phyloP scores from a whole-genome alignment of 257 asterid genomes.

The Fraxinus americana region DNA sequence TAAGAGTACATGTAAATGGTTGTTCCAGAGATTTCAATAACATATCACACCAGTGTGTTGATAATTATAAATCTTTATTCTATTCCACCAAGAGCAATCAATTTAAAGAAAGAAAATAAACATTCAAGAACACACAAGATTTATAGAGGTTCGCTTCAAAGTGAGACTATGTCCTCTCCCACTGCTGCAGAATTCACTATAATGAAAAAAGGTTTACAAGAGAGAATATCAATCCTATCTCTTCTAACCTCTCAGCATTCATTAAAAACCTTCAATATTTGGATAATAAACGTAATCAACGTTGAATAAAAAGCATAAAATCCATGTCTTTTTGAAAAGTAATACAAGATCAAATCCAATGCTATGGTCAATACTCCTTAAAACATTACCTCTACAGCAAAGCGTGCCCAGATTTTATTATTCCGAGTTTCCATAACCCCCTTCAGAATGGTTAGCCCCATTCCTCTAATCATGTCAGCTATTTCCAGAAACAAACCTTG shows the following conservation, averaged over 20 bases:
- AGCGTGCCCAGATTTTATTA: slow-evolving; percentile 80
- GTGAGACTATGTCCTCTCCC: too few relatives aligned
- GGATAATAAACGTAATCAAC: neutral
- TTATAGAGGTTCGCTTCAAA: too few relatives aligned
- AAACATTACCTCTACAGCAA: slow-evolving; percentile 68
- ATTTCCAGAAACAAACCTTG: slow-evolving; percentile 70
- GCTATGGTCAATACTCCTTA: neutral
- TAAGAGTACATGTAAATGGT: neutral
- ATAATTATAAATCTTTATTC: too few relatives aligned
- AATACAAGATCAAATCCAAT: neutral
- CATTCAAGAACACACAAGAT: too few relatives aligned
- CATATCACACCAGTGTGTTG: neutral
- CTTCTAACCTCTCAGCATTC: too few relatives aligned
- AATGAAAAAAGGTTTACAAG: too few relatives aligned
- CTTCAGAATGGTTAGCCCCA: slow-evolving; percentile 74
- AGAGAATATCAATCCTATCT: too few relatives aligned
- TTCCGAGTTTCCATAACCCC: slow-evolving; percentile 75
- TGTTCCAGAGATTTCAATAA: neutral
- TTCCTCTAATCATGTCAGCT: slow-evolving; percentile 74
- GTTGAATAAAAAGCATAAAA: neutral
- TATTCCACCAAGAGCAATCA: too few relatives aligned
- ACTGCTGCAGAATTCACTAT: too few relatives aligned
- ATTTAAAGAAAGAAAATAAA: too few relatives aligned
- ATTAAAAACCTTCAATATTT: neutral
- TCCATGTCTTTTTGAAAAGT: neutral